Evolutionary conservation across 768 basidiomycete species (phyloP), one percentile per base, ranked within the genome.

Genomic region (Lentinula aciculospora): DNA sequence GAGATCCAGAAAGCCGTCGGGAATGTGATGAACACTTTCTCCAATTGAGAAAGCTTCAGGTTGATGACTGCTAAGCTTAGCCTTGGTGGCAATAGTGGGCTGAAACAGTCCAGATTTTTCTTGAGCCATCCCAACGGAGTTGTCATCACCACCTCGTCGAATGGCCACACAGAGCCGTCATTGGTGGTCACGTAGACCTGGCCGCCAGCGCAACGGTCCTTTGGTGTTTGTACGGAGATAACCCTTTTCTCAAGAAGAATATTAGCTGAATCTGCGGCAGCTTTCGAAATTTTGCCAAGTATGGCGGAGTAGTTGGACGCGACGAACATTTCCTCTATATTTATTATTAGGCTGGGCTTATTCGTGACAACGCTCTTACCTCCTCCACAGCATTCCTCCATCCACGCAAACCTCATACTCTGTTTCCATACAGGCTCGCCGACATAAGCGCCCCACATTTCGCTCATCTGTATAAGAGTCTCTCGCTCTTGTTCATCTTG

Each of bases 11-110:
- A 64, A 40, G 62, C 63, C 21, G 28, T 39, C 21, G 61, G 61
- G 27, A 64, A 64, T 47, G 63, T 64, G 54, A 64, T 64, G 55
- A 62, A 64, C 19, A 64, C 63, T 46, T 64, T 64, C 49, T 64
- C 59, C 3, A 64, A 59, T 37, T 64, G 63, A 27, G 63, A 64
- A 46, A 64, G 63, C 10, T 61, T 61, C 32, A 64, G 61, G 29
- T 60, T 59, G 45, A 45, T 56, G 47, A 64, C 53, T 12, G 63
- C 63, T 21, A 50, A 58, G n/a, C 40, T n/a, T n/a, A 64, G 50
- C 36, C 57, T 59, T 15, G 56, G 28, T 10, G 63, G 58, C n/a
- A 62, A 57, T 5, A 59, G 50, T 7, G 63, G 61, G 6, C 53
- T 54, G 17, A 64, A 64, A 27, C 57, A 56, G 27, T 57, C 54